A percentile compares a stretch with the other conserved stretches of the same genome.
Evolutionary conservation across 2,329 filamentous ascomycete species (phyloP).

Genomic region (Fusarium chlamydosporum): DNA sequence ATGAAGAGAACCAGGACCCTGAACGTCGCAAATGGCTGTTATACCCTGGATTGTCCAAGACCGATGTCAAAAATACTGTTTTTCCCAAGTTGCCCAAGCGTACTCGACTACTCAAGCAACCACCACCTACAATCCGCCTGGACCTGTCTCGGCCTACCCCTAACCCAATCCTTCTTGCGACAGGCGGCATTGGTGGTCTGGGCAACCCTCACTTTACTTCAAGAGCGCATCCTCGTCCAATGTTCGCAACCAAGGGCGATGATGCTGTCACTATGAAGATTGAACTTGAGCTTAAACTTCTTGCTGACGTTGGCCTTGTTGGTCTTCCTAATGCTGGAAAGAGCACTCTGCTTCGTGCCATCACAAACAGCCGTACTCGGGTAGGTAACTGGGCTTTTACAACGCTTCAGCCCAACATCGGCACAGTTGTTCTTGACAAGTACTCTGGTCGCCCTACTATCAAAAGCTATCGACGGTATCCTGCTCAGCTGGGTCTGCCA

Average conservation of each 20-base stretch:
- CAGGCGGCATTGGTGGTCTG: conserved; percentile 88
- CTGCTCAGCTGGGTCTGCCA: conserved; percentile 56
- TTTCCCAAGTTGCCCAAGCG: conserved; percentile 68
- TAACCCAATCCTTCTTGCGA: conserved; percentile 85
- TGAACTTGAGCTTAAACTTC: conserved; percentile 91
- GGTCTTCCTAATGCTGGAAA: conserved; percentile 97
- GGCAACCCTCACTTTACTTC: conserved; percentile 95
- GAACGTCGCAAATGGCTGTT: conserved; percentile 84
- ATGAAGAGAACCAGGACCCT: conserved; percentile 61
- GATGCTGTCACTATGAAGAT: conserved; percentile 82
- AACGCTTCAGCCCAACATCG: conserved; percentile 93
- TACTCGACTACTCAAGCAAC: conserved; percentile 74
- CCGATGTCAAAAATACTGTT: conserved; percentile 71
- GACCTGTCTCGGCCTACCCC: conserved; percentile 84
- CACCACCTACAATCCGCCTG: conserved; percentile 77
- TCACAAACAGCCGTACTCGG: conserved; percentile 89
- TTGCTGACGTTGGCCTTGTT: conserved; percentile 94
- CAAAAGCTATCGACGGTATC: conserved; percentile 55
- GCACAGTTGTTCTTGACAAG: conserved; percentile 93
- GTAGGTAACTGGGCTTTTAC: conserved; percentile 98
- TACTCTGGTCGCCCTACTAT: conserved; percentile 79
- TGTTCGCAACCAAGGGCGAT: conserved; percentile 91
- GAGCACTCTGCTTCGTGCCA: conserved; percentile 87
- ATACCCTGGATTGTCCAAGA: conserved; percentile 81
- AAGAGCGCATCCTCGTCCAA: conserved; percentile 79